Evolutionary conservation across 768 basidiomycete genomes (phyloP).

Genomic region (Boletus eberwhitei): DNA sequence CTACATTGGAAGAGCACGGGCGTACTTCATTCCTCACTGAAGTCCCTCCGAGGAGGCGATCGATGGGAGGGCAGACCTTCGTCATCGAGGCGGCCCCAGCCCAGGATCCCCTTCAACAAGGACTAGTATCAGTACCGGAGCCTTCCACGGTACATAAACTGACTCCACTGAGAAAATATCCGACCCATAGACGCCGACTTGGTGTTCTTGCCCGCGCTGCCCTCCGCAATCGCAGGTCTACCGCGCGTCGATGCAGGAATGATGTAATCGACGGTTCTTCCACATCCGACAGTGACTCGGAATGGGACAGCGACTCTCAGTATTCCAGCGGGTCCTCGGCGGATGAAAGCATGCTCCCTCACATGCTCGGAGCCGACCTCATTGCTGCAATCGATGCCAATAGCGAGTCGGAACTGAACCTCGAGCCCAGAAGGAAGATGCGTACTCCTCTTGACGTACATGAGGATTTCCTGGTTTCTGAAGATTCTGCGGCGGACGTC

Average conservation of each 20-base stretch:
- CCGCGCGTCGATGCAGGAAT: neutral
- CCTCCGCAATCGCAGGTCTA: constrained; percentile 17
- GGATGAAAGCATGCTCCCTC: constrained; percentile 21
- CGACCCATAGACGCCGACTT: constrained; percentile 1
- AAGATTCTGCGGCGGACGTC: constrained; percentile 18
- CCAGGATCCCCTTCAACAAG: neutral
- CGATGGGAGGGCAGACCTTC: neutral
- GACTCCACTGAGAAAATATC: neutral
- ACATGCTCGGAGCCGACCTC: constrained; percentile 26
- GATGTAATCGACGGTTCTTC: constrained; percentile 2
- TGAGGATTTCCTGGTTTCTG: constrained; percentile 11
- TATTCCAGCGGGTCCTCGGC: constrained; percentile 20
- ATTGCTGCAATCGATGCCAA: constrained; percentile 28
- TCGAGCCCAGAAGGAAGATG: neutral
- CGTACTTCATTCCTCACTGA: constrained; percentile 1
- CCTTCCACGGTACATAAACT: neutral
- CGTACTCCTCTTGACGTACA: neutral
- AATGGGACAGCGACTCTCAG: constrained; percentile 17
- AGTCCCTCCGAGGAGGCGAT: neutral
- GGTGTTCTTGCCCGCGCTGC: constrained; percentile 22
- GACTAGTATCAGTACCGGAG: neutral
- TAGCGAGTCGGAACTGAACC: constrained; percentile 22
- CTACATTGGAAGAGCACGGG: neutral
- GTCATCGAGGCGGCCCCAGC: neutral
- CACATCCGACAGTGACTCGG: constrained; percentile 16